Base-by-base conservation (phyloP, 2,329 filamentous ascomycete species). In the Fusarium sp. region DNA sequence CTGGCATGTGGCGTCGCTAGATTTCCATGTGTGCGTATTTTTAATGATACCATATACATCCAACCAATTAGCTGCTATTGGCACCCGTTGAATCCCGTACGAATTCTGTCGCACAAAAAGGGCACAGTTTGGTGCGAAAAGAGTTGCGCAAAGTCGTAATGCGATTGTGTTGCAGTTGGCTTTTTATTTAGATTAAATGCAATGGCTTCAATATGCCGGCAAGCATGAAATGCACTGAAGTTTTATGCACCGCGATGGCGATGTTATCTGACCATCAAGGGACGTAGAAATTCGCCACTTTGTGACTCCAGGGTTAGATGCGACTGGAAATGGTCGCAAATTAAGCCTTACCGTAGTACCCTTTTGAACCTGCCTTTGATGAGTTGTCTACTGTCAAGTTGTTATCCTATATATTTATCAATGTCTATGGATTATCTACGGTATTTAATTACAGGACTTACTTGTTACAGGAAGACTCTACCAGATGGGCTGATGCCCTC, bases 1-100 rank as follows among this genome's bases (percentile, higher is more conserved):
- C 62, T 71, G 67, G 58, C 55, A 67, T 69, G 59, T 69, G 71
- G 71, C 71, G 53, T 65, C 67, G 39, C 54, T 73, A 68, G 63
- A 70, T 71, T 60, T 66, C 33, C 40, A 41, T 62, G 64, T 50
- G 57, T 64, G 60, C 53, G 55, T 54, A 46, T 53, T 40, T 63
- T 60, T 30, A 46, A 62, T 39, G 54, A 73, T 73, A 61, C 37
- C 15, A 46, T 30, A 17, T 30, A 30, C 56, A 57, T 45, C 53
- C 39, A 50, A 57, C 30, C 52, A 71, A 56, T 41, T 64, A 50
- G 56, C 56, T 52, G 45, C 52, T 56, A 59, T 67, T 63, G 50
- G 48, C 61, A 70, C 56, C 64, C 61, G 56, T 63, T 70, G 66
- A 54, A 61, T 71, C 56, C 68, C 69, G 56, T 57, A 51, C 58